Conservation (phyloP, 1,139 yeast genomes). For the Taiozyma sp. region DNA sequence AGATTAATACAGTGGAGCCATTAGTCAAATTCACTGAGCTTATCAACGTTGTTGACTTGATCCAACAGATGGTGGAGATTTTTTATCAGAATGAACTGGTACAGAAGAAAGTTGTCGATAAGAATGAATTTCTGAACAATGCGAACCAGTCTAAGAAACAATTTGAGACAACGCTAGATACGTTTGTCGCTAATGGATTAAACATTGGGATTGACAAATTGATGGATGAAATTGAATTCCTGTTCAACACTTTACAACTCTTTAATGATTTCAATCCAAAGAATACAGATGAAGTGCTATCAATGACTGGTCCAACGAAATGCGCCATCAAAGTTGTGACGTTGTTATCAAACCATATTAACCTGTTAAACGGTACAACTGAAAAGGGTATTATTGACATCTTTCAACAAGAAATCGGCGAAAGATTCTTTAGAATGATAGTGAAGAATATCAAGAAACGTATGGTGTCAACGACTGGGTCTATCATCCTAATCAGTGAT, state of each 20-base stretch:
- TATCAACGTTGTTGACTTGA: conserved; percentile 87
- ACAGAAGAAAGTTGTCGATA: conserved; percentile 51
- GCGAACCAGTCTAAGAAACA: conserved; percentile 75
- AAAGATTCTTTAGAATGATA: conserved; percentile 70
- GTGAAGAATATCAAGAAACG: conserved; percentile 69
- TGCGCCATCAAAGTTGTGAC: conserved; percentile 63
- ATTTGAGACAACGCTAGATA: conserved; percentile 78
- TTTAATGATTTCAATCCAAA: conserved; percentile 50
- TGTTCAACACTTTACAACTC: conserved; percentile 43
- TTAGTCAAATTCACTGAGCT: conserved; percentile 81
- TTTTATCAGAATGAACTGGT: conserved; percentile 86
- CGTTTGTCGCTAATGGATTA: conserved; percentile 86
- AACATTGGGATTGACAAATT: conserved; percentile 86
- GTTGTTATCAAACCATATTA: conserved; percentile 67
- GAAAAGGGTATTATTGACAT: conserved; percentile 87
- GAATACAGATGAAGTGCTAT: conserved; percentile 9
- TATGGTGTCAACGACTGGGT: conserved; percentile 74
- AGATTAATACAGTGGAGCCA: conserved; percentile 57
- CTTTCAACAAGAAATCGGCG: conserved; percentile 90
- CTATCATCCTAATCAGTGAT: conserved; percentile 69
- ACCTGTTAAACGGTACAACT: conserved; percentile 72
- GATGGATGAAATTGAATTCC: conserved; percentile 65
- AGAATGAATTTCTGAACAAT: conserved; percentile 75
- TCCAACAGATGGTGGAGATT: conserved; percentile 87
- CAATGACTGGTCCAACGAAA: conserved; percentile 55